Base-by-base conservation (phyloP, 345 rosid species). In the Melastoma malabathricum region DNA sequence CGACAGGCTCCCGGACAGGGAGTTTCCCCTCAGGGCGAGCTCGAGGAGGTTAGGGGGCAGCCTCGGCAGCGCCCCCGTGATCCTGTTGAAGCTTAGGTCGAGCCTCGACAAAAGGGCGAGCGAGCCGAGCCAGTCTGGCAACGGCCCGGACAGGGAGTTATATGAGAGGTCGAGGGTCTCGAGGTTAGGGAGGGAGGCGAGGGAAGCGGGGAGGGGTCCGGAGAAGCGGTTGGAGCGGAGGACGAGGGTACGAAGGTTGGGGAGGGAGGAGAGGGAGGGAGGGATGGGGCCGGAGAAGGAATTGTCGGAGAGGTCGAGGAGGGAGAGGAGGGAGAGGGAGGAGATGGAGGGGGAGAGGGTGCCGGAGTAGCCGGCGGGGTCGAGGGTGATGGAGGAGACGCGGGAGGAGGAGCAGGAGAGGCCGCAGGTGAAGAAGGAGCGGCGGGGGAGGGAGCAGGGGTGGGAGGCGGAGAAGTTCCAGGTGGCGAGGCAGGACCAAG, bases 291-390 rank as follows among this genome's bases (percentile, higher is more conserved):
- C 94, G 51, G 25, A 75, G 72, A 90, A 80, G 57, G 72, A 46
- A 74, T 86, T 90, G 13, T 80, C 94, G 15, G 89, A 64, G 55
- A 90, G 80, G 66, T 86, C 94, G 41, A 86, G 87, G 8, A 54
- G 49, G 39, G 66, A 47, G 27, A 90, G 94, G 12, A 59, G 61
- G 16, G 84, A 66, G 63, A 89, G 95, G 0, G 55, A 45, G 44
- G 94, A 83, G 43, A 86, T 25, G 52, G 81, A 71, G 0, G 96
- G 94, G 25, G 72, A 74, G 65, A 90, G 84, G 44, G 45, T 77
- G 54, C 96, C 96, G 4, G 92, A 73, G 71, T 90, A 90, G 17
- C 86, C 87, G 15, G 70, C 80, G 3, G 98, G 73, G 60, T 90
- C 96, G 15, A 90, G 84, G 45, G 94, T 79, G 68, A 90, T 72